phyloP scores from a whole-genome alignment of 2,329 filamentous ascomycete species.

The Teratosphaeria gauchensis region DNA sequence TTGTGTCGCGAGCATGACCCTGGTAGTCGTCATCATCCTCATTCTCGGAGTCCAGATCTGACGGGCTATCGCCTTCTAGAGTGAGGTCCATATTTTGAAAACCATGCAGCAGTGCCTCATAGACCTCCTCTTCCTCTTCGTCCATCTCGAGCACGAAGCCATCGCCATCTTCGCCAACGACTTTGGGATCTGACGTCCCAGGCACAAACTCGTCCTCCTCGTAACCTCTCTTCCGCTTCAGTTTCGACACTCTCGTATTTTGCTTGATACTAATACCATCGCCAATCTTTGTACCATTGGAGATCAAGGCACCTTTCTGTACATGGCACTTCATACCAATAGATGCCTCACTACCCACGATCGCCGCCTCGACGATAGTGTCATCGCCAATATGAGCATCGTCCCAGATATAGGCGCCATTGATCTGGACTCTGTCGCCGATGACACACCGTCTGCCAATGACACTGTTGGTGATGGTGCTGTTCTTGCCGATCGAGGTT shows the following conservation, averaged over 20 bases:
- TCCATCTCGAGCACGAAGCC: conserved; percentile 53
- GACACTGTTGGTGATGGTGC: conserved; percentile 61
- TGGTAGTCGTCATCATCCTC: conserved; percentile 32
- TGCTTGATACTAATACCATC: conserved; percentile 45
- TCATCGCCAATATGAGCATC: conserved; percentile 68
- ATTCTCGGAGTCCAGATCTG: conserved; percentile 50
- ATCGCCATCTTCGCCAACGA: conserved; percentile 50
- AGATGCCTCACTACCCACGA: conserved; percentile 63
- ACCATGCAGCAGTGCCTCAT: conserved; percentile 28
- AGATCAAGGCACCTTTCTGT: conserved; percentile 65
- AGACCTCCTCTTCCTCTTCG: conserved; percentile 51
- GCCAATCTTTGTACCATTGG: conserved; percentile 64
- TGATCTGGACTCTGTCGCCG: conserved; percentile 70
- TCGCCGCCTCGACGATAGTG: conserved; percentile 57
- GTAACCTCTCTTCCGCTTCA: conserved; percentile 37
- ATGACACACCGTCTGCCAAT: conserved; percentile 81
- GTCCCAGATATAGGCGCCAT: conserved; percentile 82
- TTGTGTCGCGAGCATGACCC: conserved; percentile 28
- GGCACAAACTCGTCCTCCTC: conserved; percentile 28
- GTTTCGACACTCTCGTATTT: conserved; percentile 36
- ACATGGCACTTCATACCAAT: conserved; percentile 64
- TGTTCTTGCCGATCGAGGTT: conserved; percentile 64
- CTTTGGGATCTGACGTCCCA: conserved; percentile 34
- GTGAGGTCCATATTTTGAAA: conserved; percentile 38
- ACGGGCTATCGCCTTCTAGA: conserved; percentile 48